Conservation (phyloP, 257 asterid genomes). For the Echium plantagineum region DNA sequence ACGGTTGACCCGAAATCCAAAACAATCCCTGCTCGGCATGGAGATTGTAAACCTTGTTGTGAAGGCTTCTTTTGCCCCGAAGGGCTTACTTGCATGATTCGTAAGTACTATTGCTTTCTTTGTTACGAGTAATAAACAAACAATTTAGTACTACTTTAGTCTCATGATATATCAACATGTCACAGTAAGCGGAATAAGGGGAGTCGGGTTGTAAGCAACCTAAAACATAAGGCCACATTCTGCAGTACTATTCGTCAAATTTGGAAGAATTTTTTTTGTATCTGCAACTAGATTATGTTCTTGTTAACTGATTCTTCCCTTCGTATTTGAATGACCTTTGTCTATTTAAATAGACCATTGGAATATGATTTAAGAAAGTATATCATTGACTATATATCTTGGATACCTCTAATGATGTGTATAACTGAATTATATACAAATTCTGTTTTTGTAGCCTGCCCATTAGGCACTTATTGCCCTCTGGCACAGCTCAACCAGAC, state of each 20-base stretch:
- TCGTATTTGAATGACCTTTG: not conserved
- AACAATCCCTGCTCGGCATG: constrained; percentile 46
- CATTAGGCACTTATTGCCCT: constrained; percentile 92
- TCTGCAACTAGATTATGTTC: too few relatives aligned
- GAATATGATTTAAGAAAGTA: not conserved
- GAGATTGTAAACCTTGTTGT: constrained; percentile 70
- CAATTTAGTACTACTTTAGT: too few relatives aligned
- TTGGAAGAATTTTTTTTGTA: too few relatives aligned
- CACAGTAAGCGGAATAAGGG: too few relatives aligned
- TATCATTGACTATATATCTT: not conserved
- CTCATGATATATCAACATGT: too few relatives aligned
- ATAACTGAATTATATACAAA: constrained; percentile 12
- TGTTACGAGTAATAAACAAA: too few relatives aligned
- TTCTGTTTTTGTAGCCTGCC: constrained; percentile 65
- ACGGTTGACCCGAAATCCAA: constrained; percentile 47
- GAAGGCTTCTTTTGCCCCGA: constrained; percentile 95
- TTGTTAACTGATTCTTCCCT: too few relatives aligned
- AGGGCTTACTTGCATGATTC: constrained; percentile 99
- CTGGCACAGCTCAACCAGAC: constrained; percentile 46
- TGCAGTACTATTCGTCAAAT: not conserved
- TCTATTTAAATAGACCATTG: too few relatives aligned
- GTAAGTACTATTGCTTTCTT: constrained; percentile 35
- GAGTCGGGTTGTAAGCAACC: too few relatives aligned
- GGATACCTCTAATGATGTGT: not conserved
- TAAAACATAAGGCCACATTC: too few relatives aligned